These are phyloP conservation scores for Physcomitrium patens DNA, from an alignment of 225 moss, liverwort and hornwort species.

Conservation along the genomic window DNA sequence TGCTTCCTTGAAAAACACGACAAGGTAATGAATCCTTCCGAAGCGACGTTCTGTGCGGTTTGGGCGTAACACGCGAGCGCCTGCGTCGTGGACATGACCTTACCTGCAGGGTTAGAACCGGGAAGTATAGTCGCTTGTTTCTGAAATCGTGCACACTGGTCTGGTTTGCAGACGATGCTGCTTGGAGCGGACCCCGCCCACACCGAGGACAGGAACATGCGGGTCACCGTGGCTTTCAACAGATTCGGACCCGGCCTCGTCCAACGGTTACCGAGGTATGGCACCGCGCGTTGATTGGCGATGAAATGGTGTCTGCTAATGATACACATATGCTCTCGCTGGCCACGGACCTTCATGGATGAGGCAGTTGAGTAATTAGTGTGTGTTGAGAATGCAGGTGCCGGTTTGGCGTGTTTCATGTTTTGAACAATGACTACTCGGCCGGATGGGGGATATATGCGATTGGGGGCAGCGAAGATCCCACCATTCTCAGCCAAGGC, in stretches of 20 bases:
- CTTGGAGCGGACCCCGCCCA: slow-evolving; percentile 44
- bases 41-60: neutral
- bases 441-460: slow-evolving; percentile 41
- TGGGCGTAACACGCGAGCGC: no score
- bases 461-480: slow-evolving; percentile 38
- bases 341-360: no score
- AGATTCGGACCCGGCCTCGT: slow-evolving; percentile 45
- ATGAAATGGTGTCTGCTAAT: neutral
- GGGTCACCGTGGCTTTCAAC: slow-evolving; percentile 52
- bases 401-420: slow-evolving; percentile 47
- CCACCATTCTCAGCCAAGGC: slow-evolving; percentile 35
- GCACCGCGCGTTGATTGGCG: no score
- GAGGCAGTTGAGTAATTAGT: no score
- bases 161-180: slow-evolving; percentile 37
- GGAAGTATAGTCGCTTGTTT: neutral
- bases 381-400: slow-evolving; percentile 22
- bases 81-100: neutral
- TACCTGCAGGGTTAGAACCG: no score
- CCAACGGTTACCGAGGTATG: slow-evolving; percentile 47
- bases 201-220: slow-evolving; percentile 45
- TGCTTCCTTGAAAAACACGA: slow-evolving; percentile 40
- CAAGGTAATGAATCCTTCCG: slow-evolving; percentile 28
- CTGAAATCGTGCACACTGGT: no score
- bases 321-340: no score
- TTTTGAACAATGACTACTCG: slow-evolving; percentile 52